Evolutionary conservation across 108 stramenopile species (phyloP).

Genomic region (Cyclotella atomus): DNA sequence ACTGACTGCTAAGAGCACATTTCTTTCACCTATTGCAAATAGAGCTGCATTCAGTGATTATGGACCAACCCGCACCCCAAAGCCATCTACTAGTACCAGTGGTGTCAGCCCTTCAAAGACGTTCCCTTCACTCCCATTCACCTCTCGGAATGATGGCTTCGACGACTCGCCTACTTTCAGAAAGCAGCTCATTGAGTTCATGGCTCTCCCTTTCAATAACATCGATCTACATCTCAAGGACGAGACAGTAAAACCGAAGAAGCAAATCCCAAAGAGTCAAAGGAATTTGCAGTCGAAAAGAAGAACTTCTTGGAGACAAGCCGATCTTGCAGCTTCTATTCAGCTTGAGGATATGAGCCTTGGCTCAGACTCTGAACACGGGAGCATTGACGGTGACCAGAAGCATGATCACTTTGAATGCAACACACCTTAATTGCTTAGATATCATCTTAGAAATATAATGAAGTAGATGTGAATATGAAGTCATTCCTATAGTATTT

Average conservation of each 20-base stretch:
- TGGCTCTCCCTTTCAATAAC: neutral
- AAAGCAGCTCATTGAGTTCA: neutral
- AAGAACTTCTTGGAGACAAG: neutral
- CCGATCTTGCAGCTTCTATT: neutral
- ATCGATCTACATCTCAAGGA: conserved; percentile 3
- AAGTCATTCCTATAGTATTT: no score
- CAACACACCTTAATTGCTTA: no score
- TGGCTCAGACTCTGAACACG: no score
- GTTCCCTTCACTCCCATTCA: neutral
- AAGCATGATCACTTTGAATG: no score
- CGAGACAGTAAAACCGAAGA: neutral
- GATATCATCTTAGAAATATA: no score
- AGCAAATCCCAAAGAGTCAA: neutral
- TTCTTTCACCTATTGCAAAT: neutral
- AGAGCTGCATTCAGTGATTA: neutral
- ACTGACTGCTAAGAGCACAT: neutral
- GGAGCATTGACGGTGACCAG: no score
- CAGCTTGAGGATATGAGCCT: no score
- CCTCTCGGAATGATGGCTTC: neutral
- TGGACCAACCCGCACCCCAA: neutral
- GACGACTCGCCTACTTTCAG: neutral
- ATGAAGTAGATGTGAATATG: no score
- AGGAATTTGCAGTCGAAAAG: neutral
- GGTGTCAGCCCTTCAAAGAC: neutral
- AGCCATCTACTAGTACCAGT: neutral